These are phyloP conservation scores for Medicago arabica DNA, from an alignment of 306 rosid species.

Conservation along the genomic window DNA sequence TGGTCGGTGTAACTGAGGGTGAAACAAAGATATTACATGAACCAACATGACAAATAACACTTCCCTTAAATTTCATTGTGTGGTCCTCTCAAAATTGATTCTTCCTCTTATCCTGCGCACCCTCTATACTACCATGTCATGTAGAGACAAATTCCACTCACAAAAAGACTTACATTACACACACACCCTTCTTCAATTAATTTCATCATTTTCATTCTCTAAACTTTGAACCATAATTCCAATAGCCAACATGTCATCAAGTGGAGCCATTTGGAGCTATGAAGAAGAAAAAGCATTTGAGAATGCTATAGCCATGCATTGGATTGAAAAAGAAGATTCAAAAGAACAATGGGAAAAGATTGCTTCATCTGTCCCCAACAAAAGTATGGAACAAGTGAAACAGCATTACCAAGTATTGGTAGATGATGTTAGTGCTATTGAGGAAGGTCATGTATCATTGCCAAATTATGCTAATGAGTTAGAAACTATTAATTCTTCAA, in stretches of 20 bases:
- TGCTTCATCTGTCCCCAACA: slow-evolving; percentile 71
- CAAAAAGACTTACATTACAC: slow-evolving; percentile 27
- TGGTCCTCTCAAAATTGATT: slow-evolving; percentile 79
- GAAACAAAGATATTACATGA: slow-evolving; percentile 13
- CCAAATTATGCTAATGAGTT: slow-evolving; percentile 63
- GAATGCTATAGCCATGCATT: slow-evolving; percentile 85
- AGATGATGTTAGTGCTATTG: slow-evolving; percentile 82
- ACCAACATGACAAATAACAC: slow-evolving; percentile 75
- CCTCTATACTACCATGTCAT: slow-evolving; percentile 46
- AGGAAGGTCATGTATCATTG: slow-evolving; percentile 70
- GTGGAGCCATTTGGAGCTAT: slow-evolving; percentile 70
- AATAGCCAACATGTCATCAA: slow-evolving; percentile 70
- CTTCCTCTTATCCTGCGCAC: slow-evolving; percentile 71
- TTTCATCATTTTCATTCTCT: slow-evolving; percentile 50
- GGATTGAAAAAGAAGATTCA: slow-evolving; percentile 59
- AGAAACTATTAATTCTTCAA: slow-evolving; percentile 53
- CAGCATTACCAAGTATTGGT: slow-evolving; percentile 73
- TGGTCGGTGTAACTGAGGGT: slow-evolving; percentile 30
- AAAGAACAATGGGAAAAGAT: slow-evolving; percentile 86
- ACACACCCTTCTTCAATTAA: slow-evolving; percentile 9
- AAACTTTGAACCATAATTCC: slow-evolving; percentile 39
- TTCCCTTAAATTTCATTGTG: slow-evolving; percentile 72
- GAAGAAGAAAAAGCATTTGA: slow-evolving; percentile 95
- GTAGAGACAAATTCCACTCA: slow-evolving; percentile 50
- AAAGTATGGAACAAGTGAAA: slow-evolving; percentile 75